Conservation (phyloP, 2,329 filamentous ascomycete genomes). For the Nemania sp. region DNA sequence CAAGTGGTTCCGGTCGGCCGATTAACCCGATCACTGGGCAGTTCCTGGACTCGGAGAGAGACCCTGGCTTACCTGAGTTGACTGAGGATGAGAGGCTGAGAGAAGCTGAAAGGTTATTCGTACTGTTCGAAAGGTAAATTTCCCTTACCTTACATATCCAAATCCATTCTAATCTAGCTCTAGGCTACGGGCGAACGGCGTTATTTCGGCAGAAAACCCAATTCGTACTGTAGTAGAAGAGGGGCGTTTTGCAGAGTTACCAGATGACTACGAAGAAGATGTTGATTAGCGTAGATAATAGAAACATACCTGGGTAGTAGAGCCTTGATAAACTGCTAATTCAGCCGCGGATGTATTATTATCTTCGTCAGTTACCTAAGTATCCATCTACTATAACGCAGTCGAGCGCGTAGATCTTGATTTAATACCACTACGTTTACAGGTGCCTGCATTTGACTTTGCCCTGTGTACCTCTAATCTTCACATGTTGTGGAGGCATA, state of each 20-base stretch:
- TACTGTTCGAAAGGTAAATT: constrained; percentile 85
- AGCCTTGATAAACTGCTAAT: neutral
- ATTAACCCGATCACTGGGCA: constrained; percentile 93
- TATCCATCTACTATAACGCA: neutral
- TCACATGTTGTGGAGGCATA: too few species aligned
- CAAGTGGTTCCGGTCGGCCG: constrained; percentile 52
- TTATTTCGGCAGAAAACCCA: constrained; percentile 77
- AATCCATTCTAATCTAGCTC: constrained; percentile 37
- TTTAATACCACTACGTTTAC: neutral
- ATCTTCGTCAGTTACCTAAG: neutral
- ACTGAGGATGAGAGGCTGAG: constrained; percentile 90
- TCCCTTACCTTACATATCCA: neutral
- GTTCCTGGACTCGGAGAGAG: constrained; percentile 74
- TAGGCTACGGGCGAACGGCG: constrained; percentile 58
- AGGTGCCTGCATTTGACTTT: neutral
- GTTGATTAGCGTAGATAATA: constrained; percentile 38
- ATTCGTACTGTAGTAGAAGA: constrained; percentile 71
- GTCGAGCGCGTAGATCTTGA: neutral
- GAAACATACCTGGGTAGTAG: neutral
- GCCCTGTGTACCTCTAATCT: too few species aligned
- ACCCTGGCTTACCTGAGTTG: constrained; percentile 76
- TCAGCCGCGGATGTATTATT: neutral
- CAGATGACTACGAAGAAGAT: constrained; percentile 51
- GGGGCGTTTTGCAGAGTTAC: constrained; percentile 73
- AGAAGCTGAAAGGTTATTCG: constrained; percentile 90